Evolutionary conservation across 345 rosid genomes (phyloP).

Genomic region (Linum tenue): DNA sequence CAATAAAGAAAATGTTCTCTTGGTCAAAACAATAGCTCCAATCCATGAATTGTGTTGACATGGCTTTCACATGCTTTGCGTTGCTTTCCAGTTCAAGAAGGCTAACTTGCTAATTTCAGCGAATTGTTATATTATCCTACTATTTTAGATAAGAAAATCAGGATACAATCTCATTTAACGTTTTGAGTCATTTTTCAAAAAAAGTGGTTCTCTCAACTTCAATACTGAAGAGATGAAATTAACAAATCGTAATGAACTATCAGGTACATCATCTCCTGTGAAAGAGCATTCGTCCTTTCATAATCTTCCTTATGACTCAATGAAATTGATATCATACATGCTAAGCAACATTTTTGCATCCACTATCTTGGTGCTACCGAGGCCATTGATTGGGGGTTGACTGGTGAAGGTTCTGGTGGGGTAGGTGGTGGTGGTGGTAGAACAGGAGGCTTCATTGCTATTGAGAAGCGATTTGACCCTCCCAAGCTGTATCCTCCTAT

Average conservation of each 20-base stretch:
- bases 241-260: background rate
- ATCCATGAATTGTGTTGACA: background rate
- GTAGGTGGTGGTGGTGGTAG: conserved; percentile 28
- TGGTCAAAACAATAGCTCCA: background rate
- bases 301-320: background rate
- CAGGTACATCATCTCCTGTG: conserved; percentile 3
- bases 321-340: conserved; percentile 15
- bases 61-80: background rate
- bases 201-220: conserved; percentile 11
- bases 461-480: conserved; percentile 47
- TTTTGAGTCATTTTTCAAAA: conserved; percentile 3
- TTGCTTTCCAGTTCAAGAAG: background rate
- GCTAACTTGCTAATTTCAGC: background rate
- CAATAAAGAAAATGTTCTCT: too few species aligned
- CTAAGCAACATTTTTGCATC: conserved; percentile 7
- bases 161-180: background rate
- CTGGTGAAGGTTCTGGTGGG: conserved; percentile 34
- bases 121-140: too few species aligned
- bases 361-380: conserved; percentile 41
- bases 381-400: conserved; percentile 33
- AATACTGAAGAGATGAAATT: background rate
- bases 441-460: conserved; percentile 18
- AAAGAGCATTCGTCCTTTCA: conserved; percentile 6
- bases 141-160: background rate
- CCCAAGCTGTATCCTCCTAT: conserved; percentile 42